A percentile compares a stretch with the other conserved stretches of the same genome.
Conservation (phyloP, 345 rosid genomes). For the Bretschneidera sinensis region DNA sequence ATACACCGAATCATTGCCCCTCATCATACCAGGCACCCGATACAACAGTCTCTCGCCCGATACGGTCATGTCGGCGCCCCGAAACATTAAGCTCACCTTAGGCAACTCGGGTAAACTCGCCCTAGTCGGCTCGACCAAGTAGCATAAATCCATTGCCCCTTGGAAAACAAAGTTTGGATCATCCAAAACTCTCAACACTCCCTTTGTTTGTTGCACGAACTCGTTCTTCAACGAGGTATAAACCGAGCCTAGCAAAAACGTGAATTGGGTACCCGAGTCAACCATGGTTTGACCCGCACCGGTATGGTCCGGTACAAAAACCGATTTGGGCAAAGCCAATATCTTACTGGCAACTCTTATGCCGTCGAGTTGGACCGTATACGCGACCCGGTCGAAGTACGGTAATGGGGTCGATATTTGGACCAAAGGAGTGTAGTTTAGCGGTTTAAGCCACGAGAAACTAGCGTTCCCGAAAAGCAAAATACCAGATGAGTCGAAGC, state of each 20-base stretch:
- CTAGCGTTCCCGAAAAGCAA: conserved; percentile 56
- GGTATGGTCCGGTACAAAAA: conserved; percentile 62
- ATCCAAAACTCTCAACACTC: conserved; percentile 33
- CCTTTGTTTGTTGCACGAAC: conserved; percentile 43
- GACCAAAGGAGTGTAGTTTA: conserved; percentile 62
- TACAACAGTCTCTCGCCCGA: conserved; percentile 53
- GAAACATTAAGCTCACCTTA: conserved; percentile 43
- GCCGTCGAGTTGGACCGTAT: conserved; percentile 61
- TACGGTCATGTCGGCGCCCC: conserved; percentile 66
- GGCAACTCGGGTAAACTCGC: conserved; percentile 35
- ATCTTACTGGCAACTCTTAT: conserved; percentile 46
- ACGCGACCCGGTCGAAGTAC: conserved; percentile 65
- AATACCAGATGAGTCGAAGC: conserved; percentile 56
- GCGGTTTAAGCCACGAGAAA: conserved; percentile 40
- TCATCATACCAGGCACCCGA: conserved; percentile 40
- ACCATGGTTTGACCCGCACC: conserved; percentile 89
- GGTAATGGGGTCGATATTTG: conserved; percentile 53
- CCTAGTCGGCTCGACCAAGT: conserved; percentile 22
- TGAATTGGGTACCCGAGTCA: conserved; percentile 78
- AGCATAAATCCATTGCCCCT: conserved; percentile 80
- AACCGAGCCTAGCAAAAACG: conserved; percentile 62
- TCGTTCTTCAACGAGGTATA: conserved; percentile 53
- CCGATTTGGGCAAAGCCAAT: conserved; percentile 45
- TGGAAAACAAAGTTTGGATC: conserved; percentile 61
- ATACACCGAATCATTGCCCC: conserved; percentile 51